phyloP scores from a whole-genome alignment of 1,284 basidiomycete species.

The Kwoniella shivajii region DNA sequence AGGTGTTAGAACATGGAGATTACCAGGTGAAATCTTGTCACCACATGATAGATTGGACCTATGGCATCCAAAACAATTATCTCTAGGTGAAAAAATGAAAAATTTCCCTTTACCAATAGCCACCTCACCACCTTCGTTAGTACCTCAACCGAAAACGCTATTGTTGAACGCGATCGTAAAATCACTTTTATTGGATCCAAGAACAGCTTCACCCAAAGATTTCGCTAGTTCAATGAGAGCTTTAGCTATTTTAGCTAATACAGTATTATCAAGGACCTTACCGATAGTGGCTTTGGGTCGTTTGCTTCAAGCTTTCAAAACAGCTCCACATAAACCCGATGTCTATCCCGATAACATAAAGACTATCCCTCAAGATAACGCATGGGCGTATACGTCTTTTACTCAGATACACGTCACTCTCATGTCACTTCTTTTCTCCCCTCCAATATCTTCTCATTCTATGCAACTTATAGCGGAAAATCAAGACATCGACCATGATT shows the following conservation, averaged over 20 bases:
- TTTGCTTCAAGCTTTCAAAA: constrained; percentile 39
- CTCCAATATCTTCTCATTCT: constrained; percentile 40
- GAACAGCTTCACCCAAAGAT: constrained; percentile 18
- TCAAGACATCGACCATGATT: constrained; percentile 5
- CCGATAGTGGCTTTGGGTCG: constrained; percentile 43
- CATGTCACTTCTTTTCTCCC: constrained; percentile 48
- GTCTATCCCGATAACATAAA: constrained; percentile 43
- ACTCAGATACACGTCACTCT: constrained; percentile 52
- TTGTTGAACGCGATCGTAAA: constrained; percentile 41
- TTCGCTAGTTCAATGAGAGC: constrained; percentile 48
- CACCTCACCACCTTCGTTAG: constrained; percentile 48
- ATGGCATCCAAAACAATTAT: constrained; percentile 50
- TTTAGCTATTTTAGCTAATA: constrained; percentile 51
- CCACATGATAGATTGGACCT: constrained; percentile 51
- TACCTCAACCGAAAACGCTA: constrained; percentile 38
- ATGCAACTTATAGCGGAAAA: constrained; percentile 20
- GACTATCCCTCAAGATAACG: background rate
- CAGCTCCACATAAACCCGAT: constrained; percentile 35
- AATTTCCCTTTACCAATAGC: constrained; percentile 50
- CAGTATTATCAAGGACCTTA: constrained; percentile 50
- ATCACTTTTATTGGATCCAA: constrained; percentile 33
- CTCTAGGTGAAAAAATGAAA: constrained; percentile 43
- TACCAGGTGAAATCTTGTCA: constrained; percentile 52
- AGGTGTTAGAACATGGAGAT: constrained; percentile 48
- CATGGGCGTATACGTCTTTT: constrained; percentile 50